phyloP scores from a whole-genome alignment of 768 basidiomycete species.

The Tylopilus felleus region DNA sequence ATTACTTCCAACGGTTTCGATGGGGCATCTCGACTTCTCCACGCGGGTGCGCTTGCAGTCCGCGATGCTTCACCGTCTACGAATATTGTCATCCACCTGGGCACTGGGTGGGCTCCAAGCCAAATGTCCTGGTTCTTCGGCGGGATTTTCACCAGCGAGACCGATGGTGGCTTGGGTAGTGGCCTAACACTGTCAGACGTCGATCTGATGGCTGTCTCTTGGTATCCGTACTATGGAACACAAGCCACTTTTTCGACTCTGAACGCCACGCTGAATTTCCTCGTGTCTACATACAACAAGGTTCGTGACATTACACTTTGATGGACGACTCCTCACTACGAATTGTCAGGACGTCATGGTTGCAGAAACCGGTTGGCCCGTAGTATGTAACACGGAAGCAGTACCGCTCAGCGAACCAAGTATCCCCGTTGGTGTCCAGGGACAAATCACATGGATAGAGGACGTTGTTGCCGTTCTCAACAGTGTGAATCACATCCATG shows the following conservation, averaged over 20 bases:
- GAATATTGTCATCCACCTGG: slow-evolving; percentile 7
- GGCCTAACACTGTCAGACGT: slow-evolving; percentile 6
- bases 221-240: slow-evolving; percentile 12
- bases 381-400: neutral
- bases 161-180: neutral
- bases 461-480: neutral
- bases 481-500: neutral
- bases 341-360: slow-evolving; percentile 10
- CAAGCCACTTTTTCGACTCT: slow-evolving; percentile 9
- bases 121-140: slow-evolving; percentile 4
- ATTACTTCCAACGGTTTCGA: slow-evolving; percentile 7
- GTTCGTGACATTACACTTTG: neutral
- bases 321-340: neutral
- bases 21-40: slow-evolving; percentile 29
- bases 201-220: slow-evolving; percentile 6
- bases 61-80: slow-evolving; percentile 3
- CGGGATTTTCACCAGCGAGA: slow-evolving; percentile 2
- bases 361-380: slow-evolving; percentile 13
- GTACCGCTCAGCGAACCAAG: slow-evolving; percentile 9
- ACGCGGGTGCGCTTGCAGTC: slow-evolving; percentile 28
- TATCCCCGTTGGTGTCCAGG: neutral
- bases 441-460: slow-evolving; percentile 10
- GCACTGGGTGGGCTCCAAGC: slow-evolving; percentile 7
- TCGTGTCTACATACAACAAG: slow-evolving; percentile 12
- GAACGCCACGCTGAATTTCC: neutral